Base-by-base conservation (phyloP, 202 grass and related monocot genomes). In the Eragrostis tef region DNA sequence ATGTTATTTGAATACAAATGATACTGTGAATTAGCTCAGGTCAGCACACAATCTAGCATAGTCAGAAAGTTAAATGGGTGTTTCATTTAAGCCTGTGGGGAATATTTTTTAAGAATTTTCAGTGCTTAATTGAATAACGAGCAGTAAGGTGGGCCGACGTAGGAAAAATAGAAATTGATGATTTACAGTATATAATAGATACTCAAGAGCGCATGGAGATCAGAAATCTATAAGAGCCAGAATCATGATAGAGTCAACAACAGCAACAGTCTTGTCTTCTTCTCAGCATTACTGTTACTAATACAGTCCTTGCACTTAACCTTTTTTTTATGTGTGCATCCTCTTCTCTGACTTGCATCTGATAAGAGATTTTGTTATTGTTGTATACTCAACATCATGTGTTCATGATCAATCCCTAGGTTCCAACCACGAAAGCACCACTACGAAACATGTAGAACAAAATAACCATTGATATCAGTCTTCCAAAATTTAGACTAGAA, bases 1-100 rank as follows among this genome's bases (percentile, higher is more conserved):
- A 46, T 26, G 58, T 14, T 71, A 64, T 87, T 19, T 71, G 73
- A 59, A 87, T 36, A 53, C 24, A 59, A 68, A 71, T 39, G 24
- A 42, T n/a, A 26, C 3, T 56, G 79, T 78, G 54, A 58, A 58
- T 39, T 64, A 64, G 56, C 46, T 77, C 13, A 70, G 44, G 13
- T 29, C 20, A 26, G 54, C 21, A 53, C 31, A 36, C 54, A 64
- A 56, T 65, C 46, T 7, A 46, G 75, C 16, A 34, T 70, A 71
- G 21, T 64, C 60, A 64, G 65, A 64, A 78, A 36, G 31, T 6
- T 34, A 79, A 85, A 36, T 41, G 15, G 31, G 17, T 65, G 6
- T 19, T 34, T 36, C 9, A 0, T 41, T 41, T 13, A 65, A 16
- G 3, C 29, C 0, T 39, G 15, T 17, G 15, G 31, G 16, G 29